Conservation (phyloP, 23 red algal species). For the Gracilaria gracilis region DNA sequence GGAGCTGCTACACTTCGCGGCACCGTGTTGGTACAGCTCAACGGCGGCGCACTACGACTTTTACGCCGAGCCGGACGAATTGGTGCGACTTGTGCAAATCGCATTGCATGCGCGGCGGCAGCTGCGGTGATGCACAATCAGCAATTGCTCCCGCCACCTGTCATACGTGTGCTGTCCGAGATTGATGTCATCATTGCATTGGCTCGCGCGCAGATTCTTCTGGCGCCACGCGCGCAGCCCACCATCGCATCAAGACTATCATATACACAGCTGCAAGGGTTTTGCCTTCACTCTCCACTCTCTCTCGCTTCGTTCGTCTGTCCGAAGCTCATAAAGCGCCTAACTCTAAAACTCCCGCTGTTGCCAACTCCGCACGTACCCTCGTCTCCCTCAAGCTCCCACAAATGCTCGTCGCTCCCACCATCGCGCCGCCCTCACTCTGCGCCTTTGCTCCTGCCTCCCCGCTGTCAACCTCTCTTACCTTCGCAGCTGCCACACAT, state of each 20-base stretch:
- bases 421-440: neutral
- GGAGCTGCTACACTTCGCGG: conserved; percentile 33
- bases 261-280: too few species aligned
- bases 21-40: conserved; percentile 36
- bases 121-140: too few species aligned
- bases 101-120: conserved; percentile 13
- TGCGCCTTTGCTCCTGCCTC: neutral
- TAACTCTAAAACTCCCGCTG: too few species aligned
- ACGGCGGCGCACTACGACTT: conserved; percentile 32
- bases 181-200: neutral
- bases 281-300: too few species aligned
- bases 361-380: too few species aligned
- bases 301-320: too few species aligned
- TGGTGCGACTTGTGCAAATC: conserved; percentile 12
- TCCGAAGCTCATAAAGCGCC: too few species aligned
- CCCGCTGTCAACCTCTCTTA: neutral
- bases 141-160: too few species aligned
- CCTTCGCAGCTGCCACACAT: neutral
- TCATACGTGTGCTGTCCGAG: neutral
- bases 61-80: conserved; percentile 23
- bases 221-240: neutral
- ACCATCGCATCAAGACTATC: too few species aligned
- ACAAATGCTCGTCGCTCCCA: neutral
- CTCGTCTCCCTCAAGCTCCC: too few species aligned
- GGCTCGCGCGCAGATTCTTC: neutral